Base-by-base conservation (phyloP, 257 asterid genomes). In the Scutellaria baicalensis region DNA sequence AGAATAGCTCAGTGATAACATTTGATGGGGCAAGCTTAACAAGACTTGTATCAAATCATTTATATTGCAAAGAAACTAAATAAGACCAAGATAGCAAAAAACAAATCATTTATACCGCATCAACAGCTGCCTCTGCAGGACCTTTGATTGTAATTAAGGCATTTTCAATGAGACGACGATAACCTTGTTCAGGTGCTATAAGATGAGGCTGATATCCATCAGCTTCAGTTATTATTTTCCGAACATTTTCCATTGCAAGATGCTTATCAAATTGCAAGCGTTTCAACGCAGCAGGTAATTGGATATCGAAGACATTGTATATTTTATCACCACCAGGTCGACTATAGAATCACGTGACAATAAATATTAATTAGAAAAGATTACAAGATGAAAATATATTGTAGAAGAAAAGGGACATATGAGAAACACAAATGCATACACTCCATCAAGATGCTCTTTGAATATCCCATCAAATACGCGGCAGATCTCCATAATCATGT, bases 161-260 rank as follows among this genome's bases (percentile, higher is more conserved):
- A 40, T 91, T 84, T 77, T 86, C 93, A 75, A 86, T 89, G 38
- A 89, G 89, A 72, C 90, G 91, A 10, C 91, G 91, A 51, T 86
- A 89, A 52, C 96, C 96, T 80, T 89, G 87, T 67, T 89, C 96
- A 0, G 93, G 96, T 59, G 96, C 96, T 66, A 89, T 89, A 62
- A 89, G 86, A 79, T 89, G 96, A 6, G 96, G 93, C 66, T 89
- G 93, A 71, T 89, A 89, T 50, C 96, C 96, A 77, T 89, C 96
- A 35, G 96, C 96, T 75, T 89, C 89, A 43, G 93, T 84, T 48
- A 86, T 79, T 59, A 86, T 72, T 69, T 87, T 89, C 55, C 90
- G 72, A 27, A 89, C 92, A 72, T 89, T 89, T 68, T 89, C 94
- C 89, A 85, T 72, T 0, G 94, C 82, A 51, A 89, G 92, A 64